Evolutionary conservation across 257 asterid genomes (phyloP).

Genomic region (Salvia miltiorrhiza): DNA sequence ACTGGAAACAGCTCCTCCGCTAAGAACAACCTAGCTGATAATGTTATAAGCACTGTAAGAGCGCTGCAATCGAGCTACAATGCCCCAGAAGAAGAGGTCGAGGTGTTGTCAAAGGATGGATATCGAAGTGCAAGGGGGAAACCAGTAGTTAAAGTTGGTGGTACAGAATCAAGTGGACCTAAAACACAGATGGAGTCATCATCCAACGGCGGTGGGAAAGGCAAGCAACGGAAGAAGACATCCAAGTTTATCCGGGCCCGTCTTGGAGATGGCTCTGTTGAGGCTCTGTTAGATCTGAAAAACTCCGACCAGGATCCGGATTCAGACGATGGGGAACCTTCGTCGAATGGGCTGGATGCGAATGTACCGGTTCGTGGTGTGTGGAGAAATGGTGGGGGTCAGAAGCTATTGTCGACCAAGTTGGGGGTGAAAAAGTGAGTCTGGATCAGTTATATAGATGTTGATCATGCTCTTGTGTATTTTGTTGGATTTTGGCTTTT

Average conservation of each 20-base stretch:
- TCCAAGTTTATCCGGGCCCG: slow-evolving; percentile 81
- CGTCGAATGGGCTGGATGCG: slow-evolving; percentile 34
- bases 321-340: slow-evolving; percentile 38
- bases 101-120: slow-evolving; percentile 83
- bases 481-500: slow-evolving; percentile 10
- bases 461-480: background rate
- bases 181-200: slow-evolving; percentile 31
- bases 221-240: slow-evolving; percentile 75
- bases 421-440: slow-evolving; percentile 43
- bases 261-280: slow-evolving; percentile 73
- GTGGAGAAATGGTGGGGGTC: slow-evolving; percentile 93
- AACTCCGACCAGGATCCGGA: slow-evolving; percentile 38
- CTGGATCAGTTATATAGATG: background rate
- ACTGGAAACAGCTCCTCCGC: slow-evolving; percentile 31
- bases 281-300: slow-evolving; percentile 49
- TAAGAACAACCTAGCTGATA: slow-evolving; percentile 49
- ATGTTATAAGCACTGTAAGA: slow-evolving; percentile 48
- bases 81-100: slow-evolving; percentile 55
- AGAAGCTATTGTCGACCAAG: slow-evolving; percentile 51
- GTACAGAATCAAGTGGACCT: slow-evolving; percentile 26
- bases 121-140: slow-evolving; percentile 62
- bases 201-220: slow-evolving; percentile 47
- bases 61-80: slow-evolving; percentile 59
- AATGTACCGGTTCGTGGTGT: slow-evolving; percentile 67
- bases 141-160: slow-evolving; percentile 41